Percentiles rank a stretch among this genome's conserved stretches.
Evolutionary conservation across 1,139 yeast species (phyloP).

Genomic region (Pichia kudriavzevii): DNA sequence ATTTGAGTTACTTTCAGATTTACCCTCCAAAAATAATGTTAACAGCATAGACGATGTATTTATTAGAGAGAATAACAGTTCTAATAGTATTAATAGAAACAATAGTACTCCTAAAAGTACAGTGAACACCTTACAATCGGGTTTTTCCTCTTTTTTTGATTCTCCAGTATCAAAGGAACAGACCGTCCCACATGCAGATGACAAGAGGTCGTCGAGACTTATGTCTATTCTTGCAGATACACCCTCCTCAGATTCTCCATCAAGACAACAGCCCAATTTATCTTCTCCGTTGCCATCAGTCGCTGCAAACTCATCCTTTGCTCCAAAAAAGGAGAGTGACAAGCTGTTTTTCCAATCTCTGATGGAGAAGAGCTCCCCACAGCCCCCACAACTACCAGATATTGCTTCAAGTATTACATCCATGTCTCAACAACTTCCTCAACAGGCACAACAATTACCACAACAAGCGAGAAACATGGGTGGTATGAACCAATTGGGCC

Average conservation of each 20-base stretch:
- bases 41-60: too few relatives aligned
- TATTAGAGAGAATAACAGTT: too few relatives aligned
- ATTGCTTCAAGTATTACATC: slow-evolving; percentile 1
- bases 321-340: slow-evolving; percentile 23
- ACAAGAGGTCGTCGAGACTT: neutral
- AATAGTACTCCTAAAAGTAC: too few relatives aligned
- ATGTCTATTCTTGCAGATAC: neutral
- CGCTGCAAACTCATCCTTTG: neutral
- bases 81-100: too few relatives aligned
- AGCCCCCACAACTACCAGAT: slow-evolving; percentile 4
- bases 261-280: slow-evolving; percentile 2
- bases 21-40: too few relatives aligned
- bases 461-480: slow-evolving; percentile 9
- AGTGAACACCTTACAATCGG: too few relatives aligned
- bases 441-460: slow-evolving; percentile 4
- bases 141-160: slow-evolving; percentile 24
- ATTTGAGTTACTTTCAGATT: slow-evolving; percentile 4
- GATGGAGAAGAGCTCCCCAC: slow-evolving; percentile 27
- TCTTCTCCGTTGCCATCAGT: neutral
- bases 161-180: slow-evolving; percentile 6
- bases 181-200: neutral
- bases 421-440: slow-evolving; percentile 4
- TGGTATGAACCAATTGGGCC: slow-evolving; percentile 11
- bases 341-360: slow-evolving; percentile 51
- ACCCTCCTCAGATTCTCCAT: slow-evolving; percentile 1